Base-by-base conservation (phyloP, 257 asterid species). In the Scutellaria galericulata region DNA sequence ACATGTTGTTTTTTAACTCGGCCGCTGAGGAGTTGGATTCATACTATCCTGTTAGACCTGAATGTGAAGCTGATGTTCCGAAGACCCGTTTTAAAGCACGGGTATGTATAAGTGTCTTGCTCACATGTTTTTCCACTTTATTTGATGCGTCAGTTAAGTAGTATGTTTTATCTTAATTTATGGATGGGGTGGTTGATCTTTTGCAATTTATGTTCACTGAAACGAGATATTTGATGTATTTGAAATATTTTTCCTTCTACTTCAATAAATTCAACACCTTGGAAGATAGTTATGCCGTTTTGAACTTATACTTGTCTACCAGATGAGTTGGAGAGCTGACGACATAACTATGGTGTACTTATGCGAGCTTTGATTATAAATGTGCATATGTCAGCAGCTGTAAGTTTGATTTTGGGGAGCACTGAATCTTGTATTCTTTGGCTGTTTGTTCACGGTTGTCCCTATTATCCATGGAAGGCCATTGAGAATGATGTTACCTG, bases 11-110 rank as follows among this genome's bases (percentile, higher is more conserved):
- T 77, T 86, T 86, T 77, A 71, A 60, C 78, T 39, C 89, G 27
- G 81, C 78, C 40, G 46, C 88, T 8, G 95, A 79, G 83, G 97
- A 93, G 80, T 78, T 93, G 85, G 97, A 86, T 74, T 72, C 90
- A 0, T 93, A 85, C 79, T 93, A 85, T 79, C 96, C 97, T 42
- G 64, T 85, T 72, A 91, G 89, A 70, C 89, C 93, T n/a, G 96
- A 91, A 80, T 91, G 95, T 65, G 89, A 74, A 77, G 96, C 85
- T 51, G 95, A 89, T 77, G 90, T 86, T 53, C 97, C 96, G 61
- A 85, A 85, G 84, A 88, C 93, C 56, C 89, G 96, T 50, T 93
- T 91, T 77, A 93, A 89, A 75, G 88, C 98, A 11, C 80, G 96
- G 94, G 98, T 93, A 70, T 61, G 93, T 53, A 5, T 24, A 27